A percentile compares a stretch with the other conserved stretches of the same genome.
Evolutionary conservation across 345 rosid species (phyloP).

Genomic region (Gossypium ekmanianum): DNA sequence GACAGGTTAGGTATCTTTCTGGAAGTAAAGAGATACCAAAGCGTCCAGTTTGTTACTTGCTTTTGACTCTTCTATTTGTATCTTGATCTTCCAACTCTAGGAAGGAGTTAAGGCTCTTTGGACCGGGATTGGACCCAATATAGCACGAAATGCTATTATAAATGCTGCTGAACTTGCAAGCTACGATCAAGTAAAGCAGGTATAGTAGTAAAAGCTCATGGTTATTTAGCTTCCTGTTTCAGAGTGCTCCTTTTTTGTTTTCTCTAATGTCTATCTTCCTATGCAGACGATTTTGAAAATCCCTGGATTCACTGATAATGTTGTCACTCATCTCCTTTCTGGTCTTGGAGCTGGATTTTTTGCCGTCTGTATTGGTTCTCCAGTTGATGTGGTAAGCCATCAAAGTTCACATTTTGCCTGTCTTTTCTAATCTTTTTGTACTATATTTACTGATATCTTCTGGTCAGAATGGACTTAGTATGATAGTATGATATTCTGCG

Average conservation of each 20-base stretch:
- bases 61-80: constrained; percentile 16
- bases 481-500: constrained; percentile 8
- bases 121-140: constrained; percentile 95
- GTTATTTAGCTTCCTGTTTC: constrained; percentile 10
- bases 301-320: constrained; percentile 93
- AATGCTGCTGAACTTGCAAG: constrained; percentile 98
- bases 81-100: constrained; percentile 38
- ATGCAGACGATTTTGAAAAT: constrained; percentile 85
- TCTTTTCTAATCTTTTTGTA: neutral
- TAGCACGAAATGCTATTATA: constrained; percentile 90
- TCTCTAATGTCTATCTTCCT: constrained; percentile 17
- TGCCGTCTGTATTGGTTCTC: constrained; percentile 98
- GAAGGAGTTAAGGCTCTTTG: constrained; percentile 93
- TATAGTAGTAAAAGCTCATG: constrained; percentile 15
- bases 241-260: neutral
- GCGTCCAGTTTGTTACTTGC: neutral
- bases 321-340: constrained; percentile 83
- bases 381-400: constrained; percentile 91
- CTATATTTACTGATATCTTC: neutral
- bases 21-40: constrained; percentile 16
- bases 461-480: constrained; percentile 9
- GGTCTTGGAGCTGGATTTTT: constrained; percentile 98
- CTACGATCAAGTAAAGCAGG: constrained; percentile 97
- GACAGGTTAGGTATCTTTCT: constrained; percentile 56
- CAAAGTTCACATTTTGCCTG: constrained; percentile 16